Evolutionary conservation across 2,329 filamentous ascomycete species (phyloP).

Genomic region (Cercospora citrullina): DNA sequence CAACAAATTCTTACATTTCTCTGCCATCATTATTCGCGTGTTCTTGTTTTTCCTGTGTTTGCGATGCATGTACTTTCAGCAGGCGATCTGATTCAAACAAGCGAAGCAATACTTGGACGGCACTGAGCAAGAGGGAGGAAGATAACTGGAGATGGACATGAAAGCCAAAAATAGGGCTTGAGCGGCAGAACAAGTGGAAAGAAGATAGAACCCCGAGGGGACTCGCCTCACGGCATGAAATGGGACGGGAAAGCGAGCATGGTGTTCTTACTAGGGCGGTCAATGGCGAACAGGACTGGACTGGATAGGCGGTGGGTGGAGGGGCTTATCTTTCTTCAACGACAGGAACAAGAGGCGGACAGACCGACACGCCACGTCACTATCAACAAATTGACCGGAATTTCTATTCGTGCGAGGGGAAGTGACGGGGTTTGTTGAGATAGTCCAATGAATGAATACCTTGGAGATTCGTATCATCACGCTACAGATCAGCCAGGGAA

Average conservation of each 20-base stretch:
- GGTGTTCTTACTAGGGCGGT: background rate
- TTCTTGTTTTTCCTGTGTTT: background rate
- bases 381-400: background rate
- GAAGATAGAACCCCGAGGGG: background rate
- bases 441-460: background rate
- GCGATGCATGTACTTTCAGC: background rate
- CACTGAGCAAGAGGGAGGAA: background rate
- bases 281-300: background rate
- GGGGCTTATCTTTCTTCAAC: background rate
- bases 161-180: background rate
- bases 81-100: background rate
- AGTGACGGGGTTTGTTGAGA: background rate
- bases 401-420: background rate
- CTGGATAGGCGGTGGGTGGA: background rate
- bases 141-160: background rate
- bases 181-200: background rate
- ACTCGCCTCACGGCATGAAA: conserved; percentile 19
- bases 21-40: background rate
- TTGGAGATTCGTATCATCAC: too few relatives aligned
- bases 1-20: background rate
- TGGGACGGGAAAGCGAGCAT: background rate
- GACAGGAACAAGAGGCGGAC: conserved; percentile 5
- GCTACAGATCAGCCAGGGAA: background rate
- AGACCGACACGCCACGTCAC: background rate
- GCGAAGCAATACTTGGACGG: background rate